Percentiles rank a stretch among this genome's conserved stretches.
These are phyloP conservation scores for Mortierella sp. DNA, from an alignment of 371 early-diverging fungal genomes.

Conservation along the genomic window DNA sequence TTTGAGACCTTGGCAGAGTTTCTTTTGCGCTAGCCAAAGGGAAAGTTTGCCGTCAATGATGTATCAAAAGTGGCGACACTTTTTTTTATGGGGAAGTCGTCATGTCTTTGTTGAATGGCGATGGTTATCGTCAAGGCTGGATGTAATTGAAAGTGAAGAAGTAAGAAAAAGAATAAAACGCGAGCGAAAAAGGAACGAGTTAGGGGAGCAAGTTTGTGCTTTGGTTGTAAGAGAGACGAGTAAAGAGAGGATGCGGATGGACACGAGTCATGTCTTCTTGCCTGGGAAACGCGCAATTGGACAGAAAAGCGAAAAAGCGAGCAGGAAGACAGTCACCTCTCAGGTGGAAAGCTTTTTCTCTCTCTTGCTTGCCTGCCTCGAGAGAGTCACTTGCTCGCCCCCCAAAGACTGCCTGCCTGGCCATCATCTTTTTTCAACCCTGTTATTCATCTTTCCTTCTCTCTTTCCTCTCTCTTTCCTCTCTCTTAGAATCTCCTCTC, in stretches of 20 bases:
- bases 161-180: not conserved
- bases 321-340: not conserved
- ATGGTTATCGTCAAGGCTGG: not conserved
- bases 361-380: not conserved
- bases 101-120: not conserved
- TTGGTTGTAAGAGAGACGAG: not conserved
- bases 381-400: not conserved
- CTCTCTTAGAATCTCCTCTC: not conserved
- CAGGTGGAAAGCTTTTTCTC: slow-evolving; percentile 7
- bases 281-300: not conserved
- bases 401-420: not conserved
- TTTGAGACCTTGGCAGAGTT: not conserved
- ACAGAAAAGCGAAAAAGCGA: not conserved
- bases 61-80: not conserved
- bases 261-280: not conserved
- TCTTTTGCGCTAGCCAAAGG: not conserved
- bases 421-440: slow-evolving; percentile 1
- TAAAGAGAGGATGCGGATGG: not conserved
- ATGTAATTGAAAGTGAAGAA: not conserved
- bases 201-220: not conserved
- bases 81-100: not conserved
- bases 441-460: not conserved
- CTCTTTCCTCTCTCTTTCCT: not conserved
- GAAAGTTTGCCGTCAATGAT: not conserved
- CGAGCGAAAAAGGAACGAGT: not conserved